Evolutionary conservation across 2,329 filamentous ascomycete genomes (phyloP).

Genomic region (Colletotrichum truncatum): DNA sequence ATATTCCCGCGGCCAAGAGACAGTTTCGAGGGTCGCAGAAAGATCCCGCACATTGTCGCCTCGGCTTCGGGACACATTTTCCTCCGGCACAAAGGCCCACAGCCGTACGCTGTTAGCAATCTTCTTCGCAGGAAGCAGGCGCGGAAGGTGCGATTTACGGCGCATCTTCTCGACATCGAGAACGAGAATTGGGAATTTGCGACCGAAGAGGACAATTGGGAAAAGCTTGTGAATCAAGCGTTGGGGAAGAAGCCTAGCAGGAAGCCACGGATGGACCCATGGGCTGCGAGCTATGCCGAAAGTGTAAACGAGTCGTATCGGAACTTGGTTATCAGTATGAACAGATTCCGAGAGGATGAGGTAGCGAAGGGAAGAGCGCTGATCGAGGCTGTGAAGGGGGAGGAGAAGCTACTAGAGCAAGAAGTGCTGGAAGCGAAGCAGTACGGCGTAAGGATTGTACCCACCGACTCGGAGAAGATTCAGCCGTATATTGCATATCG

Average conservation of each 20-base stretch:
- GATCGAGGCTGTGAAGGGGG: slow-evolving; percentile 42
- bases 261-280: slow-evolving; percentile 48
- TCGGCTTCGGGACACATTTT: slow-evolving; percentile 69
- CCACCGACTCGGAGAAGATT: slow-evolving; percentile 9
- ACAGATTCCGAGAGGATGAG: slow-evolving; percentile 46
- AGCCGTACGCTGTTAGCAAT: slow-evolving; percentile 65
- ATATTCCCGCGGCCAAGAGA: slow-evolving; percentile 57
- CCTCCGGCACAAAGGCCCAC: slow-evolving; percentile 72
- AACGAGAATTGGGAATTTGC: too few relatives aligned
- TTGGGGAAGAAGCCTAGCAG: slow-evolving; percentile 37
- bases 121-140: slow-evolving; percentile 61
- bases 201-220: slow-evolving; percentile 44
- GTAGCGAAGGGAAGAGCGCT: slow-evolving; percentile 51
- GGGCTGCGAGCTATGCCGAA: background rate
- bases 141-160: slow-evolving; percentile 48
- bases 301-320: background rate
- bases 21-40: slow-evolving; percentile 56
- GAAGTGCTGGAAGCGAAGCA: slow-evolving; percentile 34
- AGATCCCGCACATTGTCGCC: slow-evolving; percentile 65
- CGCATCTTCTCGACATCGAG: too few relatives aligned
- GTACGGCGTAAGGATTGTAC: slow-evolving; percentile 29
- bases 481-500: background rate
- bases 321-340: slow-evolving; percentile 36
- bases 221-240: too few relatives aligned
- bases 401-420: slow-evolving; percentile 45